Evolutionary conservation across 352 stramenopile genomes (phyloP).

Genomic region (Globisporangium abappressorium): DNA sequence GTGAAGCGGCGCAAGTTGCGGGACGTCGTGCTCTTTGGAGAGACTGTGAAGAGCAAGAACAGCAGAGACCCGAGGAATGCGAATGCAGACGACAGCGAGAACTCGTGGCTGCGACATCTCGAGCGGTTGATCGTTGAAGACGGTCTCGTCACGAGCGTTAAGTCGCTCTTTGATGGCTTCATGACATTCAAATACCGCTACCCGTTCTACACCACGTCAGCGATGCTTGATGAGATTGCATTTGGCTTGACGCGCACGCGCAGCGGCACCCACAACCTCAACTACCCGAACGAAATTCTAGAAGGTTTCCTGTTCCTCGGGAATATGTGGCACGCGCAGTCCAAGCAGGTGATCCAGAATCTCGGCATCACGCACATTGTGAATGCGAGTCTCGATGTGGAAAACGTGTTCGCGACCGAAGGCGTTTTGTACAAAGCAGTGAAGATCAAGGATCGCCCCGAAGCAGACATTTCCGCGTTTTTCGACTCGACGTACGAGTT

Average conservation of each 20-base stretch:
- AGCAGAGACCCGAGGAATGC: conserved; percentile 11
- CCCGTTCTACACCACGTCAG: conserved; percentile 79
- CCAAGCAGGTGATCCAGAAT: conserved; percentile 66
- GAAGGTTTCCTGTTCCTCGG: conserved; percentile 84
- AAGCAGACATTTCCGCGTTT: conserved; percentile 65
- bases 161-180: conserved; percentile 75
- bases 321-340: conserved; percentile 89
- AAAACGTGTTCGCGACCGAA: conserved; percentile 69
- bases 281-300: conserved; percentile 88
- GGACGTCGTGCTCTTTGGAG: conserved; percentile 78
- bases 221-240: conserved; percentile 62
- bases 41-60: conserved; percentile 44
- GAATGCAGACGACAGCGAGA: conserved; percentile 14
- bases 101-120: conserved; percentile 57
- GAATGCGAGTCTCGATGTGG: conserved; percentile 76
- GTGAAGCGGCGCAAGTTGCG: conserved; percentile 75
- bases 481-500: conserved; percentile 73
- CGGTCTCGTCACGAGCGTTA: conserved; percentile 71
- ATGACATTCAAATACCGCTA: conserved; percentile 83
- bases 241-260: conserved; percentile 60
- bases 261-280: conserved; percentile 83
- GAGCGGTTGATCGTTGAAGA: conserved; percentile 71
- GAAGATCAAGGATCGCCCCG: conserved; percentile 75
- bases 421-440: conserved; percentile 75
- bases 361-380: conserved; percentile 85